Base-by-base conservation (phyloP, 176 grass and related monocot species). In the Avena insularis region DNA sequence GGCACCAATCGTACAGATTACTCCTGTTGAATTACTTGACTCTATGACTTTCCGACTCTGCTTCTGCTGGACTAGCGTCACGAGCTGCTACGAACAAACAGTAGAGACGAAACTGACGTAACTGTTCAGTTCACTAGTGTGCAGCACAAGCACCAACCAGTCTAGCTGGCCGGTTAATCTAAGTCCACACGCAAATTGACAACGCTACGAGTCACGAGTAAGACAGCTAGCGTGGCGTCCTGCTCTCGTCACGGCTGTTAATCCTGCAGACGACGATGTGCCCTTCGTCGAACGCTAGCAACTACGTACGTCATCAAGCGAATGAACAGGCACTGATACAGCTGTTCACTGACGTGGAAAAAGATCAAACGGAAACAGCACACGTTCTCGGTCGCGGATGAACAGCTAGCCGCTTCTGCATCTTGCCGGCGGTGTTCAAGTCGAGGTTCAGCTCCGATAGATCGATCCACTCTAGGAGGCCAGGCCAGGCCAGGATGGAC, bases 371-470 rank as follows among this genome's bases (percentile, higher is more conserved):
- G 35, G 31, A 74, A 87, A 83, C 80, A 79, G n/a, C 35, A 12
- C 81, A 84, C 77, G 75, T 76, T 84, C 84, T 36, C 8, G 64
- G 12, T 35, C 67, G 17, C 75, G 4, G 61, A 51, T 51, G 80
- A 48, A 35, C 69, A 20, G 17, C 75, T 7, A 20, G 15, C 33
- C 14, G 87, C 88, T 40, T 79, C 80, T 29, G 74, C 80, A 66
- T 79, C 84, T 74, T 51, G 89, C 84, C 51, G 73, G 79, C 53
- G 33, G 33, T 35, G 88, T 43, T 49, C 57, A 33, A 57, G 57
- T 58, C 33, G 87, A 25, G 19, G n/a, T 35, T 35, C 33, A 35
- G 33, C 33, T 35, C 33, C 38, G 38, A 40, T 40, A 4, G 38
- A 56, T 48, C 29, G 31, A 64, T 48, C 48, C 66, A 40, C 6